These are phyloP conservation scores for Dendrobium catenatum DNA, from an alignment of 106 monocot species.

Conservation along the genomic window DNA sequence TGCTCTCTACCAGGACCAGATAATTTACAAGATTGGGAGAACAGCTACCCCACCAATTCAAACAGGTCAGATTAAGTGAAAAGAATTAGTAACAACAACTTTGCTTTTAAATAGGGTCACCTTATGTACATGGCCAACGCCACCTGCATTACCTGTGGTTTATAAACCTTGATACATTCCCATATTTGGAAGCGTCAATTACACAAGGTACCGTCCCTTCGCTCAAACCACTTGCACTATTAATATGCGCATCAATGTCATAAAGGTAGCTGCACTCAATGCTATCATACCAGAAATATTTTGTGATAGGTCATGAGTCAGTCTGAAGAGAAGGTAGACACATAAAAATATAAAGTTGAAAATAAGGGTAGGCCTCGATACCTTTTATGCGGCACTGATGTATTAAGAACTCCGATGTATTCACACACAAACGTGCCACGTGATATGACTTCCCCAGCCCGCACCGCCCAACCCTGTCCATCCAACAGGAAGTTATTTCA, in stretches of 20 bases:
- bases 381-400: conserved; percentile 48
- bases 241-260: conserved; percentile 63
- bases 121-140: too few species aligned
- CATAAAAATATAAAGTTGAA: neutral
- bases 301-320: neutral
- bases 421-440: conserved; percentile 91
- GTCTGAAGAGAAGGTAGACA: neutral
- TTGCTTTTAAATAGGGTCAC: too few species aligned
- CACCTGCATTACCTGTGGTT: conserved; percentile 73
- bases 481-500: conserved; percentile 2
- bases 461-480: conserved; percentile 80
- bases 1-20: conserved; percentile 77
- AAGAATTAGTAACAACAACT: neutral
- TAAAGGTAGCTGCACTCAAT: conserved; percentile 59
- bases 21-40: conserved; percentile 80
- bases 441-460: conserved; percentile 65
- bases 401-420: conserved; percentile 63
- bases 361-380: conserved; percentile 6
- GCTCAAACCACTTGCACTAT: conserved; percentile 19
- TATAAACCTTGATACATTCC: conserved; percentile 88
- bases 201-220: conserved; percentile 44
- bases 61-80: too few species aligned
- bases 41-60: conserved; percentile 40
- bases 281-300: conserved; percentile 34
- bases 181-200: conserved; percentile 78